Conservation (phyloP, 78 protist species). For the Emiliania huxleyi region DNA sequence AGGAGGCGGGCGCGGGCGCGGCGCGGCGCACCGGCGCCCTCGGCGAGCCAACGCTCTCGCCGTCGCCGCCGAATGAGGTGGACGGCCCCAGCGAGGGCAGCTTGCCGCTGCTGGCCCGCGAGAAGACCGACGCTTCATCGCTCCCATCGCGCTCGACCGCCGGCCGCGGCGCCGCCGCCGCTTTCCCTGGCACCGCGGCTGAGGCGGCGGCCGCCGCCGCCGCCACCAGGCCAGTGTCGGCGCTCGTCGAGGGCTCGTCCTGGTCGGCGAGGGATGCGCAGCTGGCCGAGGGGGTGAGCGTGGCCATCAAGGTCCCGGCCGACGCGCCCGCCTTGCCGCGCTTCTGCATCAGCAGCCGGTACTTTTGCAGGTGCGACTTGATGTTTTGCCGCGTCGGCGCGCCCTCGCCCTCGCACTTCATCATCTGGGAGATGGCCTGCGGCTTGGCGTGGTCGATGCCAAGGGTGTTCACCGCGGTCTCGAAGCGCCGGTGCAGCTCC, state of each 20-base stretch:
- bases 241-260: neutral
- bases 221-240: neutral
- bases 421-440: constrained; percentile 11
- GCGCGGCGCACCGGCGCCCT: no score
- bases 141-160: no score
- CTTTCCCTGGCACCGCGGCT: no score
- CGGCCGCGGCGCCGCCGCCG: no score
- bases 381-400: constrained; percentile 22
- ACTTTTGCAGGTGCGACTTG: constrained; percentile 27
- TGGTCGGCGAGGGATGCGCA: neutral
- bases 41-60: no score
- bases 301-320: neutral
- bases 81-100: no score
- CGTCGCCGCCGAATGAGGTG: no score
- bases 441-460: constrained; percentile 23
- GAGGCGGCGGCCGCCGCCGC: neutral
- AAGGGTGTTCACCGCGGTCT: neutral
- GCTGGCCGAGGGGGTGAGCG: neutral
- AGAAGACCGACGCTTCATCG: no score
- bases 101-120: no score
- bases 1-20: no score
- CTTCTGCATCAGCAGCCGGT: constrained; percentile 20
- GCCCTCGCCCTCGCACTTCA: constrained; percentile 8
- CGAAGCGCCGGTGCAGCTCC: constrained; percentile 17
- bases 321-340: neutral